phyloP scores from a whole-genome alignment of 2,329 filamentous ascomycete genomes.

The Alternaria arbusti region DNA sequence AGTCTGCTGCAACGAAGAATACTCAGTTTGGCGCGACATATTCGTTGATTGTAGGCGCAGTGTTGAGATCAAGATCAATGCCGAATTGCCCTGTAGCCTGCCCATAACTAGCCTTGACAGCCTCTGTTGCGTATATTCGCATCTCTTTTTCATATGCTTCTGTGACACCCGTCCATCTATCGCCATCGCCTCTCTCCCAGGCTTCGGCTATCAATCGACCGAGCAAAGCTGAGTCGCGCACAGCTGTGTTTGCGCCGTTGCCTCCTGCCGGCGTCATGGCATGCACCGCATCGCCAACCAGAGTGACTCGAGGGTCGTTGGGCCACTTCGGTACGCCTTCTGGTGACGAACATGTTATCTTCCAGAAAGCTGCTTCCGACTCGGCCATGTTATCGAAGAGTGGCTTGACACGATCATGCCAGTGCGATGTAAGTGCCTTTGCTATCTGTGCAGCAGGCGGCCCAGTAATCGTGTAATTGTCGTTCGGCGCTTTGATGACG shows the following conservation, averaged over 20 bases:
- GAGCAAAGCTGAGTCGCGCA: slow-evolving; percentile 51
- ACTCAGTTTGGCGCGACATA: slow-evolving; percentile 25
- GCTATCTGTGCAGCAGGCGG: slow-evolving; percentile 64
- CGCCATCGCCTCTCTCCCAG: slow-evolving; percentile 26
- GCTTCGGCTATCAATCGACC: slow-evolving; percentile 47
- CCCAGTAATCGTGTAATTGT: slow-evolving; percentile 66
- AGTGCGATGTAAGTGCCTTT: slow-evolving; percentile 60
- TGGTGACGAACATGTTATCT: slow-evolving; percentile 68
- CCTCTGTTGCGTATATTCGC: slow-evolving; percentile 44
- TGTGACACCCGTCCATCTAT: slow-evolving; percentile 43
- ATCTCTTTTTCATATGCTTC: slow-evolving; percentile 47
- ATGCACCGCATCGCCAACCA: slow-evolving; percentile 56
- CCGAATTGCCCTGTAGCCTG: slow-evolving; percentile 24
- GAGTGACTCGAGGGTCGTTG: slow-evolving; percentile 60
- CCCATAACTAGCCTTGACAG: slow-evolving; percentile 61
- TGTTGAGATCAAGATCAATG: slow-evolving; percentile 24
- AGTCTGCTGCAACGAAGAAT: neutral
- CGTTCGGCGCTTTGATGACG: slow-evolving; percentile 63
- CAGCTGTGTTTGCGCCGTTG: slow-evolving; percentile 55
- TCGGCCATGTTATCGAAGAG: slow-evolving; percentile 66
- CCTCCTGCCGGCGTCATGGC: slow-evolving; percentile 56
- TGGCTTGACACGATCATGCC: slow-evolving; percentile 63
- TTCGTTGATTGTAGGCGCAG: slow-evolving; percentile 22
- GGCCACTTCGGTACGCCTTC: slow-evolving; percentile 66
- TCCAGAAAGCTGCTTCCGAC: slow-evolving; percentile 68